These are phyloP conservation scores for Tuber microsphaerosporum DNA, from an alignment of 495 filamentous ascomycete genomes.

Conservation along the genomic window DNA sequence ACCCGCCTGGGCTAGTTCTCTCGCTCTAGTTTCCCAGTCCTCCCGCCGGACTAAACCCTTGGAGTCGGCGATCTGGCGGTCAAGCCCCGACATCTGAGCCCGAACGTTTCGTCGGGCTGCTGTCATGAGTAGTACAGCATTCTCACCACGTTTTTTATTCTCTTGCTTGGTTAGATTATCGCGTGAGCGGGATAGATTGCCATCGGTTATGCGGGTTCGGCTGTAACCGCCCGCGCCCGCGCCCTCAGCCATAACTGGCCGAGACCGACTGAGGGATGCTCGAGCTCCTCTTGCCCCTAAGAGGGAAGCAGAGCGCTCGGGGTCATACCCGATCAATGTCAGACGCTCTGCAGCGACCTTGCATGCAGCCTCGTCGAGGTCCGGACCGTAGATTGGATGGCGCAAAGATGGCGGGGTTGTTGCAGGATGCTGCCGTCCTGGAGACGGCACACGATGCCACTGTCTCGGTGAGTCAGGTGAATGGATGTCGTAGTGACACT, in stretches of 20 bases:
- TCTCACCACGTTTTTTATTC: constrained; percentile 62
- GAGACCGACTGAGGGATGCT: constrained; percentile 16
- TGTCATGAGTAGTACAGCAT: constrained; percentile 67
- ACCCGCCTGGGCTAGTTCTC: constrained; percentile 20
- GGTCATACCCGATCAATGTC: constrained; percentile 24
- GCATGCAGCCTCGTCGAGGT: constrained; percentile 38
- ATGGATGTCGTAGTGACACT: constrained; percentile 17
- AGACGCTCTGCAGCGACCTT: constrained; percentile 32
- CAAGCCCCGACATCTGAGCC: constrained; percentile 31
- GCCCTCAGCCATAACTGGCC: constrained; percentile 6
- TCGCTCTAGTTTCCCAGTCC: constrained; percentile 23
- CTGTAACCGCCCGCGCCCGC: constrained; percentile 6
- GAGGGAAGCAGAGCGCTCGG: constrained; percentile 17
- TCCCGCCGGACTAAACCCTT: constrained; percentile 22
- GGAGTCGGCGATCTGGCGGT: constrained; percentile 37
- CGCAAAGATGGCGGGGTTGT: constrained; percentile 23
- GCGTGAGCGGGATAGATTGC: constrained; percentile 12
- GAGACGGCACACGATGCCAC: constrained; percentile 21
- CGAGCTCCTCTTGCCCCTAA: constrained; percentile 16
- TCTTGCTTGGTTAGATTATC: constrained; percentile 60
- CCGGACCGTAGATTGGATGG: constrained; percentile 15
- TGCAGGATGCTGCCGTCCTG: constrained; percentile 12
- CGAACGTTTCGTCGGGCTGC: constrained; percentile 79
- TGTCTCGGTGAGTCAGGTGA: constrained; percentile 27
- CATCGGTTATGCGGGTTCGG: constrained; percentile 6